Conservation (phyloP, 2,329 filamentous ascomycete genomes). For the Arthrobotrys entomopaga region DNA sequence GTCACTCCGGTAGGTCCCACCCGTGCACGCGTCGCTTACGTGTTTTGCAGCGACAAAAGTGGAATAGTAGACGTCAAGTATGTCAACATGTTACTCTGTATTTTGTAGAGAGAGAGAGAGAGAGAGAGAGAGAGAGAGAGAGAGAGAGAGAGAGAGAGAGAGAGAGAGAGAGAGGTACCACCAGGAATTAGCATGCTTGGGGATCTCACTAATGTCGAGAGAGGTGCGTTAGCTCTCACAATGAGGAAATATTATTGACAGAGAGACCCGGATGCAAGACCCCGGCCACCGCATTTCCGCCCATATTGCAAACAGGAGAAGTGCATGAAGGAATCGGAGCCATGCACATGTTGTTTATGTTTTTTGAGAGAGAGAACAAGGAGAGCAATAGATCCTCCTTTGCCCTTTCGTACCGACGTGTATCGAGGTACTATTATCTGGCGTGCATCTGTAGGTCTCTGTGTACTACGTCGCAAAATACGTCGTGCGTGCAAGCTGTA, state of each 20-base stretch:
- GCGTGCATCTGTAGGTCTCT: background rate
- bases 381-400: no score
- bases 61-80: conserved; percentile 22
- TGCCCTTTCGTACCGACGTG: background rate
- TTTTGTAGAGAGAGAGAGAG: no score
- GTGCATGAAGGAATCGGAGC: conserved; percentile 1
- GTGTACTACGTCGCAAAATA: no score
- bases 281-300: conserved; percentile 21
- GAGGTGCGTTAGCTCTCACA: background rate
- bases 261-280: conserved; percentile 10
- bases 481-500: background rate
- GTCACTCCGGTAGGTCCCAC: conserved; percentile 9
- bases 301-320: conserved; percentile 17
- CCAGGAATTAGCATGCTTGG: conserved; percentile 29
- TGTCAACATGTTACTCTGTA: conserved; percentile 1
- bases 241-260: background rate
- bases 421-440: background rate
- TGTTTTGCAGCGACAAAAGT: conserved; percentile 53
- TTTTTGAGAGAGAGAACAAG: background rate
- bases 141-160: no score
- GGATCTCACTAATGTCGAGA: conserved; percentile 9
- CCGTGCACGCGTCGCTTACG: conserved; percentile 53
- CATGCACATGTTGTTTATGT: conserved; percentile 24
- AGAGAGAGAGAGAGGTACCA: conserved; percentile 48
- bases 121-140: no score